A percentile compares a stretch with the other conserved stretches of the same genome.
phyloP scores from a whole-genome alignment of 805 yeast species.

The Ogataea haglerorum region DNA sequence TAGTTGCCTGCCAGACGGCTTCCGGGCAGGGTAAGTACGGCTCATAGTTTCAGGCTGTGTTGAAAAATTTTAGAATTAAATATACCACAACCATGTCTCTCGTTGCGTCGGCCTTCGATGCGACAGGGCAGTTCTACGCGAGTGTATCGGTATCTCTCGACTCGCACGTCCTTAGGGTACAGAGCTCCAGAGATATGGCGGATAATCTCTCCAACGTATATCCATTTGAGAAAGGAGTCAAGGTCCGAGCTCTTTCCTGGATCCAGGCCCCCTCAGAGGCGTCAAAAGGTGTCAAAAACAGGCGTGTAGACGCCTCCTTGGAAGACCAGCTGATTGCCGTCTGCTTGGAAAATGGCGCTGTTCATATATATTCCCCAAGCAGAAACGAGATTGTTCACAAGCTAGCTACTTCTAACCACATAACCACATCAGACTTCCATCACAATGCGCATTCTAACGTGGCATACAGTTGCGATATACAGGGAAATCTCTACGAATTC shows the following conservation, averaged over 20 bases:
- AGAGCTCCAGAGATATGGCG: conserved; percentile 41
- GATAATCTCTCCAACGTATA: conserved; percentile 38
- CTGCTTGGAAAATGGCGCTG: conserved; percentile 62
- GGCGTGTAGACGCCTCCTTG: conserved; percentile 22
- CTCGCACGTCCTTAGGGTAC: conserved; percentile 64
- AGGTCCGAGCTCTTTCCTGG: conserved; percentile 55
- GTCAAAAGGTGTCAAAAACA: conserved; percentile 22
- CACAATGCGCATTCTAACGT: conserved; percentile 39
- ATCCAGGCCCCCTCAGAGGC: conserved; percentile 26
- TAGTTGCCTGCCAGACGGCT: background rate
- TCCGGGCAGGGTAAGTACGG: background rate
- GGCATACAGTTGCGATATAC: conserved; percentile 58
- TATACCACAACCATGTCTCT: conserved; percentile 12
- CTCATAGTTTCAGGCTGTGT: conserved; percentile 11
- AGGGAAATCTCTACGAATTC: conserved; percentile 62
- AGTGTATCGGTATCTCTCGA: conserved; percentile 66
- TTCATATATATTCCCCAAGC: conserved; percentile 65
- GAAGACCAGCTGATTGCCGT: conserved; percentile 52
- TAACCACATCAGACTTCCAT: conserved; percentile 40
- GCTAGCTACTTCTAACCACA: conserved; percentile 30
- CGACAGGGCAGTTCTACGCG: conserved; percentile 59
- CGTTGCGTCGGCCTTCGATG: conserved; percentile 54
- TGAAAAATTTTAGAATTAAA: conserved; percentile 15
- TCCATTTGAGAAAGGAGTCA: conserved; percentile 48
- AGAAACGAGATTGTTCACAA: conserved; percentile 54